Evolutionary conservation across 345 rosid species (phyloP).

Genomic region (Trapa incisa): DNA sequence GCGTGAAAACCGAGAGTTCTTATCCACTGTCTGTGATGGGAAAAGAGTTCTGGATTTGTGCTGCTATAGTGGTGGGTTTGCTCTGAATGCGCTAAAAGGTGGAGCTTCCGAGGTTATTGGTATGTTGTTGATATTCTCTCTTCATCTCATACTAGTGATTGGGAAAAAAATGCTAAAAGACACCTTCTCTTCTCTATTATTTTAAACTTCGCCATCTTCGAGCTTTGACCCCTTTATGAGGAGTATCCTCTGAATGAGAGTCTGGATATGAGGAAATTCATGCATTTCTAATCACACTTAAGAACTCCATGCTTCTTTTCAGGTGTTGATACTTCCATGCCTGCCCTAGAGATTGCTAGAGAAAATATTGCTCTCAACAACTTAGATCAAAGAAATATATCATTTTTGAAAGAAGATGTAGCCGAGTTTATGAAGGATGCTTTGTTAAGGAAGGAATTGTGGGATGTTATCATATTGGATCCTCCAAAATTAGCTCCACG

Average conservation of each 20-base stretch:
- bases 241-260: neutral
- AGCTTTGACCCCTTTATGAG: neutral
- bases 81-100: constrained; percentile 62
- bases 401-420: constrained; percentile 62
- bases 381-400: constrained; percentile 47
- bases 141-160: neutral
- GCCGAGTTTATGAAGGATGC: constrained; percentile 72
- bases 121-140: constrained; percentile 10
- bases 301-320: constrained; percentile 7
- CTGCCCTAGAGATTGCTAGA: constrained; percentile 82
- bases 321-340: constrained; percentile 76
- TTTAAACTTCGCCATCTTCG: neutral
- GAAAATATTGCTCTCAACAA: constrained; percentile 65
- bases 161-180: no score
- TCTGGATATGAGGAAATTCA: constrained; percentile 4
- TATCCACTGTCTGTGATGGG: constrained; percentile 56
- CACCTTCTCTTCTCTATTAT: neutral
- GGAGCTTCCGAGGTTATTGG: constrained; percentile 58
- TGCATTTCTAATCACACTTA: neutral
- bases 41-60: constrained; percentile 73
- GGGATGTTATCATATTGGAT: constrained; percentile 83
- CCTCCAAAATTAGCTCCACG: constrained; percentile 86
- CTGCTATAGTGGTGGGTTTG: constrained; percentile 86
- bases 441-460: constrained; percentile 53
- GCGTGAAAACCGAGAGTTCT: constrained; percentile 59